A percentile compares a stretch with the other conserved stretches of the same genome.
phyloP scores from a whole-genome alignment of 179 eudicot species.

The Beta lomatogona region DNA sequence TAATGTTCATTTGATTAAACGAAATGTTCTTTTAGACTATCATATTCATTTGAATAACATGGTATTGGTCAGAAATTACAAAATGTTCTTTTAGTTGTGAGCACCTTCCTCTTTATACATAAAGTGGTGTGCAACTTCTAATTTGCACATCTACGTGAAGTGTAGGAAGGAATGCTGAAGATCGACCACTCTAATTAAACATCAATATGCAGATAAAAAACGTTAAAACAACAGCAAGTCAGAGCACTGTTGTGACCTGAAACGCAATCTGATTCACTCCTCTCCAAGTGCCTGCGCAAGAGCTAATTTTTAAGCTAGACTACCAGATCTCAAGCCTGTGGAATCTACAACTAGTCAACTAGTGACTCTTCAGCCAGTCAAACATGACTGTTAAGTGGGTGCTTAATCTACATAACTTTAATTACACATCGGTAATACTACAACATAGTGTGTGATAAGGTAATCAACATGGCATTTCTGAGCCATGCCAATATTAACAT shows the following conservation, averaged over 20 bases:
- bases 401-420: constrained; percentile 31
- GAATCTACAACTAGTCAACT: constrained; percentile 25
- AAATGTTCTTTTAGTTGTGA: too few species aligned
- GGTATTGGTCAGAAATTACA: too few species aligned
- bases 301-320: constrained; percentile 17
- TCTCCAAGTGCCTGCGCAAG: background rate
- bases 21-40: too few species aligned
- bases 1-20: too few species aligned
- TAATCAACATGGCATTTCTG: background rate
- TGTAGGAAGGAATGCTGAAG: background rate
- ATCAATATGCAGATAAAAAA: background rate
- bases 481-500: constrained; percentile 7
- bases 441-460: background rate
- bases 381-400: constrained; percentile 13
- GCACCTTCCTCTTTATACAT: too few species aligned
- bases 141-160: background rate
- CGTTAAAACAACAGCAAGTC: background rate
- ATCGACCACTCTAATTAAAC: background rate
- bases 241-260: background rate
- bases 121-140: too few species aligned
- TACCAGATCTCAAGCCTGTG: constrained; percentile 9
- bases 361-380: constrained; percentile 17
- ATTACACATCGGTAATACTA: constrained; percentile 17
- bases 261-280: constrained; percentile 6
- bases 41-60: too few species aligned